A percentile compares a stretch with the other conserved stretches of the same genome.
Evolutionary conservation across 2,329 filamentous ascomycete genomes (phyloP).

Genomic region (Parastagonospora avenae): DNA sequence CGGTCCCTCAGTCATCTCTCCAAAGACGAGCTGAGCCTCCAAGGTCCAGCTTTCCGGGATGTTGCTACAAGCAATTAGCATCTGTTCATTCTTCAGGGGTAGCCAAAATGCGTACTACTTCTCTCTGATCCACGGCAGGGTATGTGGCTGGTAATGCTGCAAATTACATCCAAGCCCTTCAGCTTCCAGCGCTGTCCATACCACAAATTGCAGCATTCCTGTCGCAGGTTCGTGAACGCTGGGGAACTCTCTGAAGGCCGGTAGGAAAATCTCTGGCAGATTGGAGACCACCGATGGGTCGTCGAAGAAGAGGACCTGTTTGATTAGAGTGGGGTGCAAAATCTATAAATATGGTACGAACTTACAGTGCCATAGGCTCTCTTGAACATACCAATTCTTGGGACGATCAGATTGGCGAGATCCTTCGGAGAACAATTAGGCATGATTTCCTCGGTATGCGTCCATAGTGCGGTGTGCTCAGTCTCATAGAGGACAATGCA

Average conservation of each 20-base stretch:
- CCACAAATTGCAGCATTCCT: conserved; percentile 31
- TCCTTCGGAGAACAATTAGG: conserved; percentile 2
- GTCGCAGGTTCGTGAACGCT: conserved; percentile 30
- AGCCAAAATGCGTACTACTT: conserved; percentile 10
- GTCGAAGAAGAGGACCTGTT: conserved; percentile 26
- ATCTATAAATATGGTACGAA: background rate
- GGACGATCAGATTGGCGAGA: conserved; percentile 15
- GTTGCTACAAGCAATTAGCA: conserved; percentile 3
- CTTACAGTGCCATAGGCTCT: conserved; percentile 29
- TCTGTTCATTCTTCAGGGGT: background rate
- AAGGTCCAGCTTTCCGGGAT: conserved; percentile 28
- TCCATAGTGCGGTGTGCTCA: conserved; percentile 32
- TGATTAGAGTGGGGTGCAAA: background rate
- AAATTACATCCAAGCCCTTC: conserved; percentile 33
- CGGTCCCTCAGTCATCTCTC: conserved; percentile 35
- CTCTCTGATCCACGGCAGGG: conserved; percentile 28
- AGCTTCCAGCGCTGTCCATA: conserved; percentile 34
- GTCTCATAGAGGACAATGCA: conserved; percentile 32
- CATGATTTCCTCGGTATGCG: conserved; percentile 18
- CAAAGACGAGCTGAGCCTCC: conserved; percentile 37
- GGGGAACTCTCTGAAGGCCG: conserved; percentile 18
- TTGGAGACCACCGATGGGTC: conserved; percentile 14
- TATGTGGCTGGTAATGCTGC: conserved; percentile 34
- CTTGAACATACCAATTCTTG: conserved; percentile 26
- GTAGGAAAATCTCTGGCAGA: conserved; percentile 18